Evolutionary conservation across 139 green algal species (phyloP).

Genomic region (Coelastrella sp.): DNA sequence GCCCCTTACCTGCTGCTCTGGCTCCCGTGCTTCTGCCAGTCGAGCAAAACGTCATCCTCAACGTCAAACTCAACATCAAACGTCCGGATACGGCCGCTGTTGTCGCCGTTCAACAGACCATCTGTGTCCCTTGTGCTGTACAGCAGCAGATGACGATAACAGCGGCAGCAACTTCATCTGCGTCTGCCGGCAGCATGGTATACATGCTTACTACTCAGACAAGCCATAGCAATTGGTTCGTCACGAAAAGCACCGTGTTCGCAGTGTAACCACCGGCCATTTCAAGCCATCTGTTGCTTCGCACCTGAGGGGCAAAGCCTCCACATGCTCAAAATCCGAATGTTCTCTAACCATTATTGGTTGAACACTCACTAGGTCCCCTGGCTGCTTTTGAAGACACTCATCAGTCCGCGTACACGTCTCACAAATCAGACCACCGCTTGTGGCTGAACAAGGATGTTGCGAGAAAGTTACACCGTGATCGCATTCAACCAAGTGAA

Average conservation of each 20-base stretch:
- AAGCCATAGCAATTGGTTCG: neutral
- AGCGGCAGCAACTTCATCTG: neutral
- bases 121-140: constrained; percentile 30
- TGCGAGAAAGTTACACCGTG: no score
- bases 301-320: constrained; percentile 8
- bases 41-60: constrained; percentile 20
- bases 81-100: neutral
- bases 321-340: constrained; percentile 20
- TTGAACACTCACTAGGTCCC: neutral
- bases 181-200: neutral
- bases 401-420: neutral
- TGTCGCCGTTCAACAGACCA: neutral
- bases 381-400: neutral
- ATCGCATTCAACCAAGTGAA: no score
- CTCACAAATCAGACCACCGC: no score
- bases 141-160: neutral
- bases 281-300: neutral
- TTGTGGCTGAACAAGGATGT: no score
- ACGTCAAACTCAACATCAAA: constrained; percentile 40
- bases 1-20: neutral
- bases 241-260: neutral
- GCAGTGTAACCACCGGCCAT: neutral
- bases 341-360: neutral
- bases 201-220: neutral
- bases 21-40: constrained; percentile 25